Evolutionary conservation across 176 grass and related monocot genomes (phyloP), one percentile per base, ranked within the genome.

Genomic region (Avena insularis): DNA sequence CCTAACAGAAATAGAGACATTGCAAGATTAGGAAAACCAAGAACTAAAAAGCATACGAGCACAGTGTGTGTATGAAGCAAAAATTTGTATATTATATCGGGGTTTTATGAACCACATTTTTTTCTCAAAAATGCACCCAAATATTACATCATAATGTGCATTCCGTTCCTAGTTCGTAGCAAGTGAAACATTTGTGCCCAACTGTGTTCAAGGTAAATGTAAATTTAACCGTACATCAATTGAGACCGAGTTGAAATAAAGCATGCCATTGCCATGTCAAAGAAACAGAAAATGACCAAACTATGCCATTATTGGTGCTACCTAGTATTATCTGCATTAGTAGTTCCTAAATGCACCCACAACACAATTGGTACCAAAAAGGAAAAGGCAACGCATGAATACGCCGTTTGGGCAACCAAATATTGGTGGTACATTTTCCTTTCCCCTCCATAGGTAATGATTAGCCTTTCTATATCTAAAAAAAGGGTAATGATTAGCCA

Each of bases 1-100:
- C 95, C 92, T 98, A 84, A 56, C 25, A 85, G 82, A 57, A 83
- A 85, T 14, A 17, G 19, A 75, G 36, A 55, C 12, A 36, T 33
- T 31, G 80, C 20, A 64, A 58, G 9, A 55, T 79, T 71, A 83
- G 65, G 2, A 15, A 25, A 91, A 23, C 7, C 27, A 65, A 55
- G 19, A 38, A 53, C 31, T 63, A 63, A 40, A 35, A 14, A 59
- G 1, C 66, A 87, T 77, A 12, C 12, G 23, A 33, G 3, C 5
- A 19, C 11, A 45, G 16, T 35, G 23, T 35, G 23, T 33, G 54
- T 31, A 64, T 46, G 0, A 46, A 67, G 9, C 7, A 43, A 56
- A 56, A 53, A 21, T 59, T n/a, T 59, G 57, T 9, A 19, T 8
- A 59, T 59, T 9, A 59, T 19, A 59, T 59, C n/a, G 8, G 19